Conservation (phyloP, 805 yeast genomes). For the Cyberlindnera subsufficiens region DNA sequence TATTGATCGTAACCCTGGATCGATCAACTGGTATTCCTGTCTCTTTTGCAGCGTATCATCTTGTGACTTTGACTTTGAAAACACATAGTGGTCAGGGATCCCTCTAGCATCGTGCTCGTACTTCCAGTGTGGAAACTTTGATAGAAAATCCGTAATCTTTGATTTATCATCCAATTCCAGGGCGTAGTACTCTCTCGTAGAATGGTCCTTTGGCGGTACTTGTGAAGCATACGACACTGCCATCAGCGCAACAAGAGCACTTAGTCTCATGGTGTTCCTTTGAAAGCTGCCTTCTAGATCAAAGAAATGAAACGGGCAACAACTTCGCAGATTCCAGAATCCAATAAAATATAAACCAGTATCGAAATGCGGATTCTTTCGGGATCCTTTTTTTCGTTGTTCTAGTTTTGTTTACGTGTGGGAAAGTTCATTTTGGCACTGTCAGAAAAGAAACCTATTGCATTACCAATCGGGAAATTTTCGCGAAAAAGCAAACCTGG, state of each 20-base stretch:
- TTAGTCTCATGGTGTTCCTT: no score
- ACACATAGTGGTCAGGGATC: slow-evolving; percentile 57
- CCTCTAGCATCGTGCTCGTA: slow-evolving; percentile 66
- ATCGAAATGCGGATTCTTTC: no score
- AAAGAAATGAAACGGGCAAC: no score
- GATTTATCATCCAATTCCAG: slow-evolving; percentile 43
- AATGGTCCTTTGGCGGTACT: slow-evolving; percentile 45
- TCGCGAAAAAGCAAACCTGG: no score
- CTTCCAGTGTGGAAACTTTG: slow-evolving; percentile 37
- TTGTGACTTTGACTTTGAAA: slow-evolving; percentile 41
- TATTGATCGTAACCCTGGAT: slow-evolving; percentile 37
- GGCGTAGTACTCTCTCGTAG: slow-evolving; percentile 50
- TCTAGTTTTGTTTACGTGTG: no score
- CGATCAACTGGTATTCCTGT: slow-evolving; percentile 1
- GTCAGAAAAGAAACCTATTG: no score
- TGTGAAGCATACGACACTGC: slow-evolving; percentile 1
- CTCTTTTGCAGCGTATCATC: slow-evolving; percentile 12
- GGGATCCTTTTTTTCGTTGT: no score
- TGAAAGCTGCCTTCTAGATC: no score
- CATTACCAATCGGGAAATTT: no score
- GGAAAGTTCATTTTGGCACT: no score
- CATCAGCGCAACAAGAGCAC: slow-evolving; percentile 2
- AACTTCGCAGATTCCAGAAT: no score
- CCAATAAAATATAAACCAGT: no score
- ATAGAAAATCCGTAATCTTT: slow-evolving; percentile 26